phyloP scores from a whole-genome alignment of 139 green algal genomes.

The Tetraselmis chui region DNA sequence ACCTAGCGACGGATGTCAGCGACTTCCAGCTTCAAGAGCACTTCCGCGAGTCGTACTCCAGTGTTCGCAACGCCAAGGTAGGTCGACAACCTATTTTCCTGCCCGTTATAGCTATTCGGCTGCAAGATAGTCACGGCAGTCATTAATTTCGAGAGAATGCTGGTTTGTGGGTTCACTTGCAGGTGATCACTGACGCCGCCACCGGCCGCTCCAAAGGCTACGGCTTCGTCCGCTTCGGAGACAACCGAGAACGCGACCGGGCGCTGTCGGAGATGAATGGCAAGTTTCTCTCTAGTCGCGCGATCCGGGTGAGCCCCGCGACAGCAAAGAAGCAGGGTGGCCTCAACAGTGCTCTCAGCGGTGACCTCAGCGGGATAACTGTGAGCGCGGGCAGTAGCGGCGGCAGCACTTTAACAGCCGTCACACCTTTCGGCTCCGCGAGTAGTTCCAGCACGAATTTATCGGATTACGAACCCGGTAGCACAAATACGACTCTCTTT shows the following conservation, averaged over 20 bases:
- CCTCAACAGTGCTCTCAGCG: no score
- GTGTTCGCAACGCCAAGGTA: slow-evolving; percentile 70
- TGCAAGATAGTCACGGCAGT: neutral
- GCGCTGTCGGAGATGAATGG: slow-evolving; percentile 84
- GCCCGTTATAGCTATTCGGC: neutral
- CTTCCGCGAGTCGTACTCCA: slow-evolving; percentile 79
- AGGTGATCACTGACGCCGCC: slow-evolving; percentile 84
- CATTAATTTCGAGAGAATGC: neutral
- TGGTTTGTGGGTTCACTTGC: slow-evolving; percentile 2
- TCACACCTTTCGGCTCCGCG: neutral
- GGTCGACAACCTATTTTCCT: neutral
- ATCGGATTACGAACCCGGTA: neutral
- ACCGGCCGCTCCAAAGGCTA: slow-evolving; percentile 87
- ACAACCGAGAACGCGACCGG: slow-evolving; percentile 73
- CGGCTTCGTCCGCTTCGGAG: slow-evolving; percentile 90
- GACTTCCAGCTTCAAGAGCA: slow-evolving; percentile 80
- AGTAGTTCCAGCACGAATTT: neutral
- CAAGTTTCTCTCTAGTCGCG: slow-evolving; percentile 53
- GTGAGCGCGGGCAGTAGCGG: no score
- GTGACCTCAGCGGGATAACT: no score
- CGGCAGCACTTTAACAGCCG: no score
- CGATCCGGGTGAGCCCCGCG: slow-evolving; percentile 69
- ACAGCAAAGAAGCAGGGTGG: slow-evolving; percentile 35
- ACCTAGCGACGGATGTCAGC: slow-evolving; percentile 84
- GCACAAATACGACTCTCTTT: slow-evolving; percentile 85